These are phyloP conservation scores for Leccinum solheimii DNA, from an alignment of 1,284 basidiomycete genomes.

Conservation along the genomic window DNA sequence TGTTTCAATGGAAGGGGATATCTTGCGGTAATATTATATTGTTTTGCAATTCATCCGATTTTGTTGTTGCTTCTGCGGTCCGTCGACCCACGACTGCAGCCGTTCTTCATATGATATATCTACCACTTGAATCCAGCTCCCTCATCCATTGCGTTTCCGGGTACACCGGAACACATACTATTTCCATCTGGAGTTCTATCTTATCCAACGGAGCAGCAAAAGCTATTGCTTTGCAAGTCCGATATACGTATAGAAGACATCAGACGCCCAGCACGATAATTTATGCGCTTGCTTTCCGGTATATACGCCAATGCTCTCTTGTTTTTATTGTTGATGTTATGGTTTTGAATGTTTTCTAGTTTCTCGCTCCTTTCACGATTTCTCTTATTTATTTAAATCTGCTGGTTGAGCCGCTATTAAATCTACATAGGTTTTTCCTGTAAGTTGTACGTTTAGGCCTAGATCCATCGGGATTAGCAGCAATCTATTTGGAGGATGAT, in stretches of 20 bases:
- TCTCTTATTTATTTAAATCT: constrained; percentile 4
- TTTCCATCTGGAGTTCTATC: neutral
- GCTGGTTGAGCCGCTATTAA: constrained; percentile 18
- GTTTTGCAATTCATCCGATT: neutral
- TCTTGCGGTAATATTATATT: constrained; percentile 15
- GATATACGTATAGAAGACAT: constrained; percentile 11
- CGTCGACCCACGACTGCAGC: constrained; percentile 1
- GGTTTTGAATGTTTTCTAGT: constrained; percentile 5
- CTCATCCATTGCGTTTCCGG: neutral
- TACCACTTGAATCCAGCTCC: constrained; percentile 8
- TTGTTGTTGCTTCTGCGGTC: constrained; percentile 1
- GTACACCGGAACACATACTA: constrained; percentile 2
- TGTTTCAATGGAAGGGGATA: constrained; percentile 22
- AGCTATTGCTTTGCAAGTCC: constrained; percentile 1
- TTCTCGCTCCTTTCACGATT: neutral
- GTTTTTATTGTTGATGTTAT: constrained; percentile 14
- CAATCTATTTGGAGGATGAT: neutral
- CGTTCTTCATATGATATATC: constrained; percentile 4
- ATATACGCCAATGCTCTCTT: neutral
- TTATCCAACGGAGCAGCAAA: constrained; percentile 6
- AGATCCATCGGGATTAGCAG: neutral
- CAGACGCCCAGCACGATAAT: constrained; percentile 10
- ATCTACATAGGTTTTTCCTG: too few relatives aligned
- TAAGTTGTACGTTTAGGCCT: constrained; percentile 7
- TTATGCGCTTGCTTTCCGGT: constrained; percentile 10